phyloP scores from a whole-genome alignment of 2,329 filamentous ascomycete genomes.

The Emergomyces orientalis region DNA sequence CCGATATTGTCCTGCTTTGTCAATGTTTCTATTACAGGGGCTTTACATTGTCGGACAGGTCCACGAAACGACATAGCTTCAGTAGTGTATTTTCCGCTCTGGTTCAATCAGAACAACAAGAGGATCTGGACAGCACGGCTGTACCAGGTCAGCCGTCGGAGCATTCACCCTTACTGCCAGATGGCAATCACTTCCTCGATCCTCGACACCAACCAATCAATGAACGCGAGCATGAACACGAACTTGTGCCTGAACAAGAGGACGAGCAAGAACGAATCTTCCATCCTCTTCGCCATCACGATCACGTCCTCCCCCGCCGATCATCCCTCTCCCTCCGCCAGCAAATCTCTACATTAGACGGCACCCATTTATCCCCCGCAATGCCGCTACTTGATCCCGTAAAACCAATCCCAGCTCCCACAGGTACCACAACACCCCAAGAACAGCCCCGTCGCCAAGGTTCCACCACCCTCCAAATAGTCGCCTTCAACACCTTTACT shows the following conservation, averaged over 20 bases:
- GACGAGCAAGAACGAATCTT: not conserved
- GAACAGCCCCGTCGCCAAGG: conserved; percentile 16
- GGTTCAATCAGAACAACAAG: conserved; percentile 2
- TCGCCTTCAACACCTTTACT: conserved; percentile 64
- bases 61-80: conserved; percentile 5
- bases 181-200: not conserved
- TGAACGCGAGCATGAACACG: not conserved
- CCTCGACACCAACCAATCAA: not conserved
- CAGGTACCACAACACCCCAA: conserved; percentile 15
- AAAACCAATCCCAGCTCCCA: conserved; percentile 21
- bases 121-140: not conserved
- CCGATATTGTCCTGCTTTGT: conserved; percentile 74
- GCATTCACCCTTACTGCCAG: conserved; percentile 17
- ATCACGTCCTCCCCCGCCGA: conserved; percentile 6
- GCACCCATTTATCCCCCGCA: conserved; percentile 65
- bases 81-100: not conserved
- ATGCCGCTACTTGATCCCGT: conserved; percentile 62
- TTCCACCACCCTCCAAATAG: conserved; percentile 37
- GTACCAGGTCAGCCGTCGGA: conserved; percentile 14
- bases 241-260: conserved; percentile 10
- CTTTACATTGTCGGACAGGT: conserved; percentile 42
- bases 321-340: conserved; percentile 30
- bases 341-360: conserved; percentile 49
- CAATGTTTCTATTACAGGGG: conserved; percentile 97
- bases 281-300: not conserved